Evolutionary conservation across 768 basidiomycete species (phyloP).

Genomic region (Gloeophyllum trabeum): DNA sequence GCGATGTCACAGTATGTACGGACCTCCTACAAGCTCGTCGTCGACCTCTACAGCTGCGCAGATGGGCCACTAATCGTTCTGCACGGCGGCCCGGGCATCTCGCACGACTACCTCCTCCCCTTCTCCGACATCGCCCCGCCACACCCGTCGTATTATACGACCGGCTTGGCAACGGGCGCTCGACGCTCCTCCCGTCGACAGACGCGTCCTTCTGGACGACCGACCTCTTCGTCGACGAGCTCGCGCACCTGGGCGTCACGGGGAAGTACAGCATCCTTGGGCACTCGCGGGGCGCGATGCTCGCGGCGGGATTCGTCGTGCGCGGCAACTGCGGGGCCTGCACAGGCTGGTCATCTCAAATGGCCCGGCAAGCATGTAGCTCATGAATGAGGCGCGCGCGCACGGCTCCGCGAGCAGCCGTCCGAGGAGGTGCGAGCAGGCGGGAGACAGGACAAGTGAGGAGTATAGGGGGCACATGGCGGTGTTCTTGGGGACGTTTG

Average conservation of each 20-base stretch:
- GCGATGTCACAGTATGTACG: too few relatives aligned
- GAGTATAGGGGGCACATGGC: too few relatives aligned
- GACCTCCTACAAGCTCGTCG: slow-evolving; percentile 5
- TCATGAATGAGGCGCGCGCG: too few relatives aligned
- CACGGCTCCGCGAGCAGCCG: too few relatives aligned
- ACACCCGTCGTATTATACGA: slow-evolving; percentile 11
- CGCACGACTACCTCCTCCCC: slow-evolving; percentile 6
- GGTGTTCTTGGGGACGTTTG: too few relatives aligned
- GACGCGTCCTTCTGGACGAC: slow-evolving; percentile 9
- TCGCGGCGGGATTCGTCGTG: background rate
- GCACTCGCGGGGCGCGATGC: background rate
- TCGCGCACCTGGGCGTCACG: slow-evolving; percentile 6
- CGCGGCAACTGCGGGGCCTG: too few relatives aligned
- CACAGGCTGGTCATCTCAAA: too few relatives aligned
- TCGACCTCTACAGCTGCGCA: slow-evolving; percentile 1
- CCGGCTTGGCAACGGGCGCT: slow-evolving; percentile 9
- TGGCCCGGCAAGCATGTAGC: too few relatives aligned
- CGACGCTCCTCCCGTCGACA: slow-evolving; percentile 9
- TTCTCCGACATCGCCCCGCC: slow-evolving; percentile 3
- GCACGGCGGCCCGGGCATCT: slow-evolving; percentile 9
- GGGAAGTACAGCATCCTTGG: slow-evolving; percentile 1
- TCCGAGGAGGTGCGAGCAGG: too few relatives aligned
- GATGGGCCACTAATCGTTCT: slow-evolving; percentile 6
- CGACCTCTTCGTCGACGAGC: slow-evolving; percentile 9
- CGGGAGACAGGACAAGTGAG: too few relatives aligned